These are phyloP conservation scores for Aspergillus luchuensis DNA, from an alignment of 2,329 filamentous ascomycete species.

Conservation along the genomic window DNA sequence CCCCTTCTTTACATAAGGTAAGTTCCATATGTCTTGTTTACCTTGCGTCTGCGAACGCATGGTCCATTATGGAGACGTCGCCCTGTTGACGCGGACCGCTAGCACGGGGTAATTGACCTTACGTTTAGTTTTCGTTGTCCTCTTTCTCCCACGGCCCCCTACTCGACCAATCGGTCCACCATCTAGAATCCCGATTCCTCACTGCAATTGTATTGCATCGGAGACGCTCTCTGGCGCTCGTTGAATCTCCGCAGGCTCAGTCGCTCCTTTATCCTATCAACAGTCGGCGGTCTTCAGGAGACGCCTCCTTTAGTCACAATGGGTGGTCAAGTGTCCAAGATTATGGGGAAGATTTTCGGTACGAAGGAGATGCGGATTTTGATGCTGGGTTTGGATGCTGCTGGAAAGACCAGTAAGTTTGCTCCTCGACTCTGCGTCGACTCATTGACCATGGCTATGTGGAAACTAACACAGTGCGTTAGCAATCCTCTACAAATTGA, in stretches of 20 bases:
- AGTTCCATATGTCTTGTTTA: slow-evolving; percentile 18
- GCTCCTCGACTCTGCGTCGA: not conserved
- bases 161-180: slow-evolving; percentile 9
- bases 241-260: not conserved
- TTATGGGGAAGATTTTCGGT: slow-evolving; percentile 98
- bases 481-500: slow-evolving; percentile 97
- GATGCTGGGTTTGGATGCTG: slow-evolving; percentile 96
- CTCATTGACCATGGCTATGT: not conserved
- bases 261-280: not conserved
- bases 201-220: slow-evolving; percentile 2
- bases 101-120: slow-evolving; percentile 13
- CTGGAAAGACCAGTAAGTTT: slow-evolving; percentile 82
- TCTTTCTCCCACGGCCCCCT: slow-evolving; percentile 4
- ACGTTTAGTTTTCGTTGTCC: slow-evolving; percentile 6
- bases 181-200: not conserved
- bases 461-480: slow-evolving; percentile 4
- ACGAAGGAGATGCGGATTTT: slow-evolving; percentile 98
- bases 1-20: slow-evolving; percentile 10
- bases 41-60: slow-evolving; percentile 13
- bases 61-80: slow-evolving; percentile 13
- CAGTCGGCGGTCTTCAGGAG: slow-evolving; percentile 12
- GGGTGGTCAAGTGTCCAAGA: slow-evolving; percentile 91
- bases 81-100: slow-evolving; percentile 17
- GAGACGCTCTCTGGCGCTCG: not conserved
- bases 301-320: slow-evolving; percentile 56